Conservation (phyloP, 371 early-diverging fungal genomes). For the Massospora cicadina region DNA sequence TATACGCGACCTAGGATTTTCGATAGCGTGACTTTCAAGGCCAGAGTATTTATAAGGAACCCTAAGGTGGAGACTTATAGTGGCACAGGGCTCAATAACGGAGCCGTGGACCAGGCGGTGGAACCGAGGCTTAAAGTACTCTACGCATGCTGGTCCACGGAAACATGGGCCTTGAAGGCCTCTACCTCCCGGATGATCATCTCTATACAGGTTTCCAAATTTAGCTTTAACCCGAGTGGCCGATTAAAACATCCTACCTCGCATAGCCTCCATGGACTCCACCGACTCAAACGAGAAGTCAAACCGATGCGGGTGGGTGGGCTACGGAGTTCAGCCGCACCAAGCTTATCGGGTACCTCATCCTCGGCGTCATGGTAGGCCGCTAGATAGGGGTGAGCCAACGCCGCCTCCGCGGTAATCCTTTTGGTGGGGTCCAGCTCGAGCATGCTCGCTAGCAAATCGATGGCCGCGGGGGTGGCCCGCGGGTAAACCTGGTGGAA, state of each 20-base stretch:
- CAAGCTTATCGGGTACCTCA: slow-evolving; percentile 23
- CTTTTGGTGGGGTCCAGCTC: slow-evolving; percentile 64
- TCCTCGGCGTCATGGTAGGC: slow-evolving; percentile 63
- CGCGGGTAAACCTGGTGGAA: slow-evolving; percentile 66
- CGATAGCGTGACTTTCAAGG: too few relatives aligned
- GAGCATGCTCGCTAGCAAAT: slow-evolving; percentile 58
- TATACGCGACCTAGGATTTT: too few relatives aligned
- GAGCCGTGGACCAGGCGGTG: too few relatives aligned
- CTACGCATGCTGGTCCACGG: neutral
- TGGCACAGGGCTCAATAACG: too few relatives aligned
- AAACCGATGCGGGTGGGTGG: slow-evolving; percentile 46
- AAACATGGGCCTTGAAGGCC: slow-evolving; percentile 26
- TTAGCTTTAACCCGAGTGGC: slow-evolving; percentile 5
- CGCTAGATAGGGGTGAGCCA: slow-evolving; percentile 59
- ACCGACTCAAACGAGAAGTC: slow-evolving; percentile 86
- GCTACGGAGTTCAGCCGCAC: slow-evolving; percentile 16
- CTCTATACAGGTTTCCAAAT: slow-evolving; percentile 19
- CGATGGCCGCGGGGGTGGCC: slow-evolving; percentile 52
- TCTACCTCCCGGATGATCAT: slow-evolving; percentile 81
- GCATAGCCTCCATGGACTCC: slow-evolving; percentile 74
- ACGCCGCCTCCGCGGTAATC: slow-evolving; percentile 62
- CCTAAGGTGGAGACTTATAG: too few relatives aligned
- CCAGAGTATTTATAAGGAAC: too few relatives aligned
- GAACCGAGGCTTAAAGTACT: too few relatives aligned
- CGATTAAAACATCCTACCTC: slow-evolving; percentile 28